These are phyloP conservation scores for Tylopilus orsonianus DNA, from an alignment of 1,284 basidiomycete genomes.

Conservation along the genomic window DNA sequence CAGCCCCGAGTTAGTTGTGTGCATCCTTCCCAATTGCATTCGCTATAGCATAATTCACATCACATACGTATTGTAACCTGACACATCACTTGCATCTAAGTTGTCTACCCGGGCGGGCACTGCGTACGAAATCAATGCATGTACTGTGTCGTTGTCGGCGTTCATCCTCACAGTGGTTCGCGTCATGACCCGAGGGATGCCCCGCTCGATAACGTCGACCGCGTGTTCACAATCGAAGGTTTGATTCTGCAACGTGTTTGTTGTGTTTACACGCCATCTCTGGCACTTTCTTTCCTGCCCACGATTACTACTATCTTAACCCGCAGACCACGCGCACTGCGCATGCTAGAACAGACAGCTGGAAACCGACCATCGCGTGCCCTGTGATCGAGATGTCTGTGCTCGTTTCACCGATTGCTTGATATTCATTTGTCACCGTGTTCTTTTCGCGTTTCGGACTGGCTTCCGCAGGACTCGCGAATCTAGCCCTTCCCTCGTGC, in stretches of 20 bases:
- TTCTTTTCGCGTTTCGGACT: slow-evolving; percentile 34
- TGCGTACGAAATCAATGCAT: too few species aligned
- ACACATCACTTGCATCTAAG: too few species aligned
- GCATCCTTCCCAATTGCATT: slow-evolving; percentile 5
- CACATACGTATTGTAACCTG: slow-evolving; percentile 24
- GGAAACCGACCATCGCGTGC: slow-evolving; percentile 13
- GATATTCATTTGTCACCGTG: slow-evolving; percentile 18
- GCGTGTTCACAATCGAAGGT: slow-evolving; percentile 25
- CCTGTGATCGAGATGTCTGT: slow-evolving; percentile 24
- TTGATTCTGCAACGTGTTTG: slow-evolving; percentile 26
- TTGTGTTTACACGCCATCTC: slow-evolving; percentile 12
- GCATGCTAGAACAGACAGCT: slow-evolving; percentile 25
- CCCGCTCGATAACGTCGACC: slow-evolving; percentile 6
- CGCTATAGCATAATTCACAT: slow-evolving; percentile 18
- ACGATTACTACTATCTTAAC: slow-evolving; percentile 12
- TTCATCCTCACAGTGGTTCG: neutral
- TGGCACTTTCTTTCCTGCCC: slow-evolving; percentile 6
- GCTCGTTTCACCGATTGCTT: slow-evolving; percentile 14
- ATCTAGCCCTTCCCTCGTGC: slow-evolving; percentile 32
- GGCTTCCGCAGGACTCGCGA: slow-evolving; percentile 24
- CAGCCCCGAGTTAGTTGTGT: neutral
- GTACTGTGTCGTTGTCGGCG: too few species aligned
- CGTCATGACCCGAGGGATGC: slow-evolving; percentile 12
- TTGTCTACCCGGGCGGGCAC: too few species aligned
- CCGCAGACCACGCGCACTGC: slow-evolving; percentile 24